Percentiles rank a stretch among this genome's conserved stretches.
Conservation (phyloP, 345 rosid species). For the Aurinia saxatilis region DNA sequence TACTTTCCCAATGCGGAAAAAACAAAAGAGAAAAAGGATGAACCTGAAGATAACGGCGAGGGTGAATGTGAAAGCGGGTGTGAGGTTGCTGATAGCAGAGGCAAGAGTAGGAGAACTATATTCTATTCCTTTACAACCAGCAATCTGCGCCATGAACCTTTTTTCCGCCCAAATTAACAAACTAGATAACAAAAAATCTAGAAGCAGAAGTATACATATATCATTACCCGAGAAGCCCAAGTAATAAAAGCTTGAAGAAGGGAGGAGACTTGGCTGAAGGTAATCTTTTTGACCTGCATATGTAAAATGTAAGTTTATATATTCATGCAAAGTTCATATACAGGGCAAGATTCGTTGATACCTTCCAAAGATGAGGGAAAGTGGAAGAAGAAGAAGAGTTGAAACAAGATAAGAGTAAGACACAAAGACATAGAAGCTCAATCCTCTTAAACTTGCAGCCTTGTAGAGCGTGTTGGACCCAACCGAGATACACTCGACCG, state of each 20-base stretch:
- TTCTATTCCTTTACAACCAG: conserved; percentile 19
- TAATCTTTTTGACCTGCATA: conserved; percentile 18
- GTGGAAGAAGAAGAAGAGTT: conserved; percentile 43
- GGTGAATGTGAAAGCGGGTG: too few species aligned
- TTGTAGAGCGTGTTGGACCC: conserved; percentile 34
- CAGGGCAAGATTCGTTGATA: too few species aligned
- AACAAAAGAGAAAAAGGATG: not conserved
- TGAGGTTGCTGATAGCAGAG: too few species aligned
- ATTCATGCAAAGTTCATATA: not conserved
- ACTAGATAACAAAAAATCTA: not conserved
- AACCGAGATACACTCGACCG: conserved; percentile 40
- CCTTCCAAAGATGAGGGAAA: conserved; percentile 17
- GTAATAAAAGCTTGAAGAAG: conserved; percentile 22
- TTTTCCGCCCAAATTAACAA: conserved; percentile 3
- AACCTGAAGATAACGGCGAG: conserved; percentile 34
- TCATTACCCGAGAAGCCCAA: conserved; percentile 19
- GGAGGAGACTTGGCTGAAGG: conserved; percentile 11
- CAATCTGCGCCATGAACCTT: conserved; percentile 7
- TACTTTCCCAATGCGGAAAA: too few species aligned
- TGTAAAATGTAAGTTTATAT: not conserved
- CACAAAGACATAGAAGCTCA: conserved; percentile 47
- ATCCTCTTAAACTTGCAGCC: conserved; percentile 44
- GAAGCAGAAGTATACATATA: not conserved
- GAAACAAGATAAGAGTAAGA: conserved; percentile 38
- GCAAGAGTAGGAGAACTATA: conserved; percentile 27